These are phyloP conservation scores for Penicillium brasilianum DNA, from an alignment of 2,329 filamentous ascomycete genomes.

Conservation along the genomic window DNA sequence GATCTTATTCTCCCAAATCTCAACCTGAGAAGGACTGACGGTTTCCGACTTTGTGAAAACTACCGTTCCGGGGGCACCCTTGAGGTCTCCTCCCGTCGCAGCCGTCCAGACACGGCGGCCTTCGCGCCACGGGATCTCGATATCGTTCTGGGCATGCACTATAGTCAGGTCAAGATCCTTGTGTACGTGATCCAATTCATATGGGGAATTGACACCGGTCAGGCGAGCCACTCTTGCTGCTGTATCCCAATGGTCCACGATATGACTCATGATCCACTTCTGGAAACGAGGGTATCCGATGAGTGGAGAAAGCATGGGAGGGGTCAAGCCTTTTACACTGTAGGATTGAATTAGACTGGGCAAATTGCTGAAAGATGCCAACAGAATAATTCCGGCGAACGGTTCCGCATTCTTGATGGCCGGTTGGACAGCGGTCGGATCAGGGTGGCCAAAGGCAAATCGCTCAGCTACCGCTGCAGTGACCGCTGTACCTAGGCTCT, in stretches of 20 bases:
- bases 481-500: conserved; percentile 88
- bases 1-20: conserved; percentile 45
- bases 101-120: conserved; percentile 47
- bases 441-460: conserved; percentile 58
- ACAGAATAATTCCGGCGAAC: conserved; percentile 79
- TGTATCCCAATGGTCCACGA: conserved; percentile 84
- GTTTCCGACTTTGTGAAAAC: conserved; percentile 36
- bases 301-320: conserved; percentile 75
- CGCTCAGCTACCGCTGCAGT: conserved; percentile 74
- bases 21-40: conserved; percentile 39
- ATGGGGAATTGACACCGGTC: conserved; percentile 38
- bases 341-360: conserved; percentile 77
- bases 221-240: conserved; percentile 63
- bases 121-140: conserved; percentile 74
- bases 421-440: conserved; percentile 44
- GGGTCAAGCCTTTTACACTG: conserved; percentile 75
- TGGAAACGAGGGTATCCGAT: conserved; percentile 68
- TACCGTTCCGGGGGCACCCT: conserved; percentile 35
- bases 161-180: conserved; percentile 68
- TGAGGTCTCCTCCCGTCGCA: conserved; percentile 39
- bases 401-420: conserved; percentile 56
- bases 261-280: conserved; percentile 62
- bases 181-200: conserved; percentile 58
- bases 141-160: conserved; percentile 80
- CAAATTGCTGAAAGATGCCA: conserved; percentile 78